A percentile compares a stretch with the other conserved stretches of the same genome.
phyloP scores from a whole-genome alignment of 2,329 filamentous ascomycete species.

The Cadophora malorum region DNA sequence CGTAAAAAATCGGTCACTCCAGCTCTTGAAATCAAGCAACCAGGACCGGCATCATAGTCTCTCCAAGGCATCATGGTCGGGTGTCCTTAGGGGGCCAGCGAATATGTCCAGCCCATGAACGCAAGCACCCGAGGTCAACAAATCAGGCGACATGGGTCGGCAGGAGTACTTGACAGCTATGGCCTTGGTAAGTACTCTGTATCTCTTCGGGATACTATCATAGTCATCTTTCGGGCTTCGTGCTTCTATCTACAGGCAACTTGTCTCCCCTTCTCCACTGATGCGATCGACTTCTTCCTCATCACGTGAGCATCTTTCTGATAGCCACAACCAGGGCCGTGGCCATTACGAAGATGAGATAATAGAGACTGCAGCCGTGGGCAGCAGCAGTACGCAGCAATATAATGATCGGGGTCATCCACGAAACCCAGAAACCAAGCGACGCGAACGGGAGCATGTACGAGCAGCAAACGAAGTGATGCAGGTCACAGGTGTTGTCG shows the following conservation, averaged over 20 bases:
- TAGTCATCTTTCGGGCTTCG: neutral
- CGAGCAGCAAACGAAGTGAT: conserved; percentile 47
- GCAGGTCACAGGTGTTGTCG: conserved; percentile 46
- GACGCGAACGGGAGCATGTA: conserved; percentile 44
- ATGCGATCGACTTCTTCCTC: neutral
- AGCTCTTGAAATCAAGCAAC: neutral
- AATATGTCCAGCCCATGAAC: neutral
- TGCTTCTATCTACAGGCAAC: neutral
- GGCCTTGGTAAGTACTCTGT: conserved; percentile 37
- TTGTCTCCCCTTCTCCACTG: neutral
- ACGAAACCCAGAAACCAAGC: conserved; percentile 44
- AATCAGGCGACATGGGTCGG: conserved; percentile 31
- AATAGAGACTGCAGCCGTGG: conserved; percentile 32
- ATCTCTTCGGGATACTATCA: neutral
- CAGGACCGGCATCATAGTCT: neutral
- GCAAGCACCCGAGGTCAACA: conserved; percentile 6
- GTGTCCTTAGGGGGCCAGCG: no score
- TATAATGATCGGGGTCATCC: conserved; percentile 45
- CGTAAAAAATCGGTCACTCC: neutral
- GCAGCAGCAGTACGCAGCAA: conserved; percentile 32
- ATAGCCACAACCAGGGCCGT: conserved; percentile 39
- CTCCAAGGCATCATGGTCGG: no score
- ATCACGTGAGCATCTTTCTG: neutral
- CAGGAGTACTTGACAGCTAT: conserved; percentile 39
- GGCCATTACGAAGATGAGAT: conserved; percentile 45